Percentiles rank a stretch among this genome's conserved stretches.
Evolutionary conservation across 352 stramenopile genomes (phyloP).

Genomic region (Bremia lactucae): DNA sequence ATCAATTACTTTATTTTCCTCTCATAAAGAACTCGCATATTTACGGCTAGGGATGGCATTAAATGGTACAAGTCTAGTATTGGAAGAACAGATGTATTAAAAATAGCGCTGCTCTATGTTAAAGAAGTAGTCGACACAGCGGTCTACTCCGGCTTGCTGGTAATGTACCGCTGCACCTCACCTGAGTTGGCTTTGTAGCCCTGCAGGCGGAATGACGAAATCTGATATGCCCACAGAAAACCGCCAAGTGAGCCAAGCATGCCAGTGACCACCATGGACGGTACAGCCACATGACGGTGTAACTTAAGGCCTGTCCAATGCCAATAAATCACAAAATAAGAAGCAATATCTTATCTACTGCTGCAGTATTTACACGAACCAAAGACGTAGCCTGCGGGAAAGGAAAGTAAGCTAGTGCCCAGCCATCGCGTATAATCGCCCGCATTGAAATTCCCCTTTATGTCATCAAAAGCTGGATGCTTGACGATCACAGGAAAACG

Average conservation of each 20-base stretch:
- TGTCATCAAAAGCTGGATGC: slow-evolving; percentile 43
- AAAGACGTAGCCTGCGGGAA: slow-evolving; percentile 68
- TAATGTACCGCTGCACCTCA: slow-evolving; percentile 63
- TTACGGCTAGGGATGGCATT: no score
- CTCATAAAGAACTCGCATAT: no score
- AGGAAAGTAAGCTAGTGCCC: slow-evolving; percentile 49
- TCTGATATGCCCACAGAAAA: slow-evolving; percentile 76
- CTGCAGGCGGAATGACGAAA: slow-evolving; percentile 70
- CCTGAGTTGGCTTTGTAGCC: slow-evolving; percentile 50
- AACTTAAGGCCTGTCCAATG: slow-evolving; percentile 38
- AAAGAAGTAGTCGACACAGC: neutral
- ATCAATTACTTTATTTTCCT: no score
- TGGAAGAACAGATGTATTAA: no score
- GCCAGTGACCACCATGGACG: slow-evolving; percentile 69
- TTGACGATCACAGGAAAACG: neutral
- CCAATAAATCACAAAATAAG: slow-evolving; percentile 3
- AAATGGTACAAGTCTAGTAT: no score
- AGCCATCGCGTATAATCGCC: slow-evolving; percentile 55
- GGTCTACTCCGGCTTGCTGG: slow-evolving; percentile 20
- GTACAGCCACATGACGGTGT: slow-evolving; percentile 45
- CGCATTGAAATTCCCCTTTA: slow-evolving; percentile 56
- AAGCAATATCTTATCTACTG: neutral
- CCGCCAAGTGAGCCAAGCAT: slow-evolving; percentile 62
- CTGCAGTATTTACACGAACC: slow-evolving; percentile 26
- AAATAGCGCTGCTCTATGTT: no score